Evolutionary conservation across 305 asterid species (phyloP).

Genomic region (Plantago lanceolata): DNA sequence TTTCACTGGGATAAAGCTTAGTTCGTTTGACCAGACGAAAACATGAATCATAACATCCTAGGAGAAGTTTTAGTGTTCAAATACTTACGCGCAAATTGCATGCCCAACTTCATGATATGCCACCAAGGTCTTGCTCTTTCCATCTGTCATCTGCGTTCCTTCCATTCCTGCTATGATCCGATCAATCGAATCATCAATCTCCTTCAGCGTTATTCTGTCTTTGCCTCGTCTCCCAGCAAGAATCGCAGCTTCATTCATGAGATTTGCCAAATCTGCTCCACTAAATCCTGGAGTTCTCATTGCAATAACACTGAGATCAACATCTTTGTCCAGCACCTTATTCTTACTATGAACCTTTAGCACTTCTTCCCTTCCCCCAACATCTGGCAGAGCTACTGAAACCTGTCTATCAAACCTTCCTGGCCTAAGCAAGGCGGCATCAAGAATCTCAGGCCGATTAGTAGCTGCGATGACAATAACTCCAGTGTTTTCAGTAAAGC

Average conservation of each 20-base stretch:
- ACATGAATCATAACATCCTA: not conserved
- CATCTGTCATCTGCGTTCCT: conserved; percentile 64
- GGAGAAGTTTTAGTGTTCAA: not conserved
- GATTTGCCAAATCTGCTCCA: conserved; percentile 71
- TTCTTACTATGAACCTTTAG: conserved; percentile 49
- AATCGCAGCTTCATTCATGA: conserved; percentile 74
- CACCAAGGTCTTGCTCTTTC: conserved; percentile 59
- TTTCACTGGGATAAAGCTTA: not conserved
- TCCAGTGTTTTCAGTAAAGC: conserved; percentile 52
- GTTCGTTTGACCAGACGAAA: not conserved
- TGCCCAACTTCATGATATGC: conserved; percentile 72
- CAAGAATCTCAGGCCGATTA: conserved; percentile 69
- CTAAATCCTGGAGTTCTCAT: conserved; percentile 80
- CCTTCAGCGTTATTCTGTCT: conserved; percentile 35
- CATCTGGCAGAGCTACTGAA: conserved; percentile 54
- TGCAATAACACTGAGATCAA: conserved; percentile 50
- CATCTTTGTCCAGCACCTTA: conserved; percentile 42
- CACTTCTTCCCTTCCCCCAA: conserved; percentile 57
- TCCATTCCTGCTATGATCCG: conserved; percentile 78
- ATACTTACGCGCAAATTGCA: conserved; percentile 58
- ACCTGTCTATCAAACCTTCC: conserved; percentile 79
- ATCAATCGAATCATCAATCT: conserved; percentile 59
- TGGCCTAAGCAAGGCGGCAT: conserved; percentile 64
- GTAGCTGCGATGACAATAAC: conserved; percentile 71
- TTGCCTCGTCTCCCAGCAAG: conserved; percentile 68